These are phyloP conservation scores for Anthracocystis walkeri DNA, from an alignment of 1,284 basidiomycete genomes.

Conservation along the genomic window DNA sequence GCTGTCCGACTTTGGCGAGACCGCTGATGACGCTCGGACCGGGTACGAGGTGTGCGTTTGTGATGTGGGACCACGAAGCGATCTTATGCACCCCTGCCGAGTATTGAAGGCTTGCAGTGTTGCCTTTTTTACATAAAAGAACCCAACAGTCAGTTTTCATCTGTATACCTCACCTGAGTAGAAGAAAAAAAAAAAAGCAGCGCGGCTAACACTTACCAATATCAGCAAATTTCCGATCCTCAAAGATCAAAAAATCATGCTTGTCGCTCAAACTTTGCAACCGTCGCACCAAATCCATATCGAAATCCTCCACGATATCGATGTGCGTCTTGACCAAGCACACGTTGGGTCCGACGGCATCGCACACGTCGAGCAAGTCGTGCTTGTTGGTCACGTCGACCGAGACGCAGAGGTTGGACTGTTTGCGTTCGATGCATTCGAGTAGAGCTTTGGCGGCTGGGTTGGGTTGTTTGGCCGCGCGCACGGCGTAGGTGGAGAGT, in stretches of 20 bases:
- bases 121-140: too few species aligned
- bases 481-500: constrained; percentile 53
- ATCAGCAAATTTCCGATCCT: constrained; percentile 99
- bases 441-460: constrained; percentile 73
- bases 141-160: too few species aligned
- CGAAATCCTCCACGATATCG: constrained; percentile 94
- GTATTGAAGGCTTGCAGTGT: constrained; percentile 96
- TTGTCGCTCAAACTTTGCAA: constrained; percentile 80
- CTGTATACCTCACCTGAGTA: too few species aligned
- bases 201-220: constrained; percentile 80
- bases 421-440: constrained; percentile 86
- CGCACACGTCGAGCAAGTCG: constrained; percentile 86
- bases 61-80: constrained; percentile 94
- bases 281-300: constrained; percentile 78
- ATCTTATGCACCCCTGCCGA: constrained; percentile 92
- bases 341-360: constrained; percentile 86
- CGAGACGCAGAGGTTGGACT: constrained; percentile 91
- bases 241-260: constrained; percentile 96
- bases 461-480: constrained; percentile 57
- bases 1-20: constrained; percentile 84
- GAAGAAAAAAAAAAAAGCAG: too few species aligned
- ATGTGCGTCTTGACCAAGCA: constrained; percentile 99
- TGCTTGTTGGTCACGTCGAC: constrained; percentile 89
- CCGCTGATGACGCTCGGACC: constrained; percentile 93
- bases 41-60: constrained; percentile 92